These are phyloP conservation scores for Rhizoclosmatium globosum DNA, from an alignment of 192 early-diverging fungal species.

Conservation along the genomic window DNA sequence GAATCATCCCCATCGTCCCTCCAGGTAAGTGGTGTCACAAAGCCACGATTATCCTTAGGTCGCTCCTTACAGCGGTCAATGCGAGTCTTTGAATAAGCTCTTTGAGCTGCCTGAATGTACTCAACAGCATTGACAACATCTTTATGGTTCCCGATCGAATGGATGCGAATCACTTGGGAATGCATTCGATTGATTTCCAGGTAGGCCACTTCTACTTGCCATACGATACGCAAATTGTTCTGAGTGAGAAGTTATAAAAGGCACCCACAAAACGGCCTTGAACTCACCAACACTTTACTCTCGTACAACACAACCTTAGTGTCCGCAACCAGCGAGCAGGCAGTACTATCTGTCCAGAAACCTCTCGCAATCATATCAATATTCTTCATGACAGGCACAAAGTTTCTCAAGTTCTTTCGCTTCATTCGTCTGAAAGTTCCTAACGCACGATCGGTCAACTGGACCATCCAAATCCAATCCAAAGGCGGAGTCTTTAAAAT, in stretches of 20 bases:
- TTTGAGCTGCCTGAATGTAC: slow-evolving; percentile 19
- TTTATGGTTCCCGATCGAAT: slow-evolving; percentile 22
- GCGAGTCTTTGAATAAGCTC: slow-evolving; percentile 12
- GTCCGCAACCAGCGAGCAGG: slow-evolving; percentile 17
- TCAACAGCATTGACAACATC: slow-evolving; percentile 22
- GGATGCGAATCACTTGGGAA: slow-evolving; percentile 40
- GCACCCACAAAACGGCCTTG: too few relatives aligned
- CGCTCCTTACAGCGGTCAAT: slow-evolving; percentile 15
- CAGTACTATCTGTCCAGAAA: slow-evolving; percentile 26
- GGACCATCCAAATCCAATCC: slow-evolving; percentile 18
- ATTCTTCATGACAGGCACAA: slow-evolving; percentile 34
- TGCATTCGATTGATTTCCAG: slow-evolving; percentile 10
- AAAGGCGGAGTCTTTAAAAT: slow-evolving; percentile 28
- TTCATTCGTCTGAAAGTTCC: slow-evolving; percentile 8
- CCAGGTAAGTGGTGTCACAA: slow-evolving; percentile 5
- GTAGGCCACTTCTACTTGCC: slow-evolving; percentile 44
- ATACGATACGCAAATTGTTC: slow-evolving; percentile 39
- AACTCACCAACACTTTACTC: slow-evolving; percentile 26
- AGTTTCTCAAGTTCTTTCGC: slow-evolving; percentile 8
- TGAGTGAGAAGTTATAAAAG: neutral
- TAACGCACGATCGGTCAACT: slow-evolving; percentile 16
- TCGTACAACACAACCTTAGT: slow-evolving; percentile 26
- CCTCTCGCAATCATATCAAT: slow-evolving; percentile 32
- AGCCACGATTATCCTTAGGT: neutral
- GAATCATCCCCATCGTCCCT: slow-evolving; percentile 15